These are phyloP conservation scores for Ramalina intermedia DNA, from an alignment of 495 filamentous ascomycete genomes.

Conservation along the genomic window DNA sequence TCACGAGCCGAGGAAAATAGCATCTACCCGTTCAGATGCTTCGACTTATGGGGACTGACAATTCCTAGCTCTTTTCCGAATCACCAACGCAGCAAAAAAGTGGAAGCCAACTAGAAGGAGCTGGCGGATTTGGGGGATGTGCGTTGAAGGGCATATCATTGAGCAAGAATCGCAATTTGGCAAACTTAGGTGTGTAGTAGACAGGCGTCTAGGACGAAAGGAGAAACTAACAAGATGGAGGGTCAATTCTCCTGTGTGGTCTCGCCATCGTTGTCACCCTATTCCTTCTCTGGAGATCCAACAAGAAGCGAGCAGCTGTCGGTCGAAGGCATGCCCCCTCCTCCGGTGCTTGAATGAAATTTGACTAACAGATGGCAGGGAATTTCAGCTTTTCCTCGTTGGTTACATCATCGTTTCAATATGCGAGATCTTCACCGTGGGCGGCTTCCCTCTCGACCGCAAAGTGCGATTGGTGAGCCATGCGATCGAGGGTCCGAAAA, in stretches of 20 bases:
- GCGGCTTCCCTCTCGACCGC: constrained; percentile 61
- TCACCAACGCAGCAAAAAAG: constrained; percentile 8
- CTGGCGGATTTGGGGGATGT: constrained; percentile 53
- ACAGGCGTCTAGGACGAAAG: not conserved
- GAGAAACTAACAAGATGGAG: constrained; percentile 29
- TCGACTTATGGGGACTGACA: constrained; percentile 4
- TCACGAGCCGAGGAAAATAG: too few relatives aligned
- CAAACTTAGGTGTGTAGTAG: constrained; percentile 64
- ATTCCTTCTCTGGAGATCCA: constrained; percentile 63
- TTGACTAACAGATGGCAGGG: constrained; percentile 35
- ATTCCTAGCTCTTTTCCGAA: constrained; percentile 8
- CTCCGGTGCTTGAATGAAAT: not conserved
- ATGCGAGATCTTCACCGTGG: constrained; percentile 91
- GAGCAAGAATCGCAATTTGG: constrained; percentile 45
- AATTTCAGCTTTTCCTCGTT: constrained; percentile 88
- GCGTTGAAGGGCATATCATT: constrained; percentile 57
- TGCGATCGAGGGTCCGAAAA: not conserved
- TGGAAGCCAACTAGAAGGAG: constrained; percentile 21
- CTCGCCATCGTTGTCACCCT: constrained; percentile 55
- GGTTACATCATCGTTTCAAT: constrained; percentile 82
- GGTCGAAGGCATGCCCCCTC: constrained; percentile 57
- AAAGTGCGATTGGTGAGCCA: constrained; percentile 49
- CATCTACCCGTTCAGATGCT: too few relatives aligned
- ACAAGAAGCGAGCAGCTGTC: constrained; percentile 86
- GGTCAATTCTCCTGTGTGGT: constrained; percentile 77